phyloP scores from a whole-genome alignment of 2,329 filamentous ascomycete species.

The Lasiodiplodia gonubiensis region DNA sequence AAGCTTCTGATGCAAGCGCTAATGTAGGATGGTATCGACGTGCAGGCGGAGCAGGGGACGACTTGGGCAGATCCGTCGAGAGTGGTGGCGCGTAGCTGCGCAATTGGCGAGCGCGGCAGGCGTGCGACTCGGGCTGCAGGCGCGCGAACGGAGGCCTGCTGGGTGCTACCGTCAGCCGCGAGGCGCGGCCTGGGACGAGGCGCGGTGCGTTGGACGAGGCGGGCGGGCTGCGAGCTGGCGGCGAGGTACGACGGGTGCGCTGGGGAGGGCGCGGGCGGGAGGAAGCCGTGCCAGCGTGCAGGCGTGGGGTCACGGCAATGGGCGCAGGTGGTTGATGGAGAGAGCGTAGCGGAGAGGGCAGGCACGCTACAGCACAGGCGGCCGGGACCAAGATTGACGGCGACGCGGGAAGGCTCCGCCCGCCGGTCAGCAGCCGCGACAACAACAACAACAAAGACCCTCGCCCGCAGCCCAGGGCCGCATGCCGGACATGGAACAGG shows the following conservation, averaged over 20 bases:
- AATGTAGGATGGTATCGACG: conserved; percentile 27
- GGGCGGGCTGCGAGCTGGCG: conserved; percentile 8
- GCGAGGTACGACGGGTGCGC: conserved; percentile 20
- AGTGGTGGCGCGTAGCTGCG: conserved; percentile 27
- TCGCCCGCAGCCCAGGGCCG: background rate
- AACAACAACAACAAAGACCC: conserved; percentile 2
- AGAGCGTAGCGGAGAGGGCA: background rate
- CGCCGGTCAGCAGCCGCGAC: conserved; percentile 7
- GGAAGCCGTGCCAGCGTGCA: conserved; percentile 2
- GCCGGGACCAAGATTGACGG: background rate
- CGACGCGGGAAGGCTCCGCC: background rate
- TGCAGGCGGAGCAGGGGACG: conserved; percentile 27
- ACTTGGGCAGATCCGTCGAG: conserved; percentile 24
- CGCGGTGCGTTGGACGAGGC: conserved; percentile 5
- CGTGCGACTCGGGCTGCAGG: conserved; percentile 29
- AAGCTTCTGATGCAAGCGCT: conserved; percentile 29
- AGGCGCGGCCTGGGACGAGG: conserved; percentile 24
- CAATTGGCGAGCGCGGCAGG: conserved; percentile 28
- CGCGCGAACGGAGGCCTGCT: conserved; percentile 20
- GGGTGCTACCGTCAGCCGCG: conserved; percentile 28
- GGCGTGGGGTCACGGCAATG: background rate
- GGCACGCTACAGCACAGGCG: conserved; percentile 3
- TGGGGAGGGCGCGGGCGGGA: background rate
- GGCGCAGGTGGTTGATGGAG: conserved; percentile 4
- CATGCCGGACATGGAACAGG: background rate